Evolutionary conservation across 2,329 filamentous ascomycete species (phyloP).

Genomic region (Colletotrichum lupini): DNA sequence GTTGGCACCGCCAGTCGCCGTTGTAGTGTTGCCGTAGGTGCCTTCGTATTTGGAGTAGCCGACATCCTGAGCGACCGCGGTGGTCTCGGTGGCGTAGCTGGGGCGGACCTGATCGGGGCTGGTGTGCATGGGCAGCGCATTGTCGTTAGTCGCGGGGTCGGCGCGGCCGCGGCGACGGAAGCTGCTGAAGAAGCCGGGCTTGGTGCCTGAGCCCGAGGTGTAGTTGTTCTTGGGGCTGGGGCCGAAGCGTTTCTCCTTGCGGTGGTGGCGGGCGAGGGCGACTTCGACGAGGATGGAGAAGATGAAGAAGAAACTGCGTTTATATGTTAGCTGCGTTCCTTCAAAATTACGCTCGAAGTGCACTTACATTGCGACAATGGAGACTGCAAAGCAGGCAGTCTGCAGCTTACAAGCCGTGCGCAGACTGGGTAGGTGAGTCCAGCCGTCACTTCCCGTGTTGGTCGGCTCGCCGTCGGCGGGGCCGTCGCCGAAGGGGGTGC

Average conservation of each 20-base stretch:
- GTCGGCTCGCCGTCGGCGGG: conserved; percentile 59
- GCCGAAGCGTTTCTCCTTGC: conserved; percentile 79
- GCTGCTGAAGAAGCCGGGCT: conserved; percentile 46
- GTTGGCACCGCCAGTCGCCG: background rate
- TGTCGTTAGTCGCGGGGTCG: conserved; percentile 43
- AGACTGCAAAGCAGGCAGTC: conserved; percentile 80
- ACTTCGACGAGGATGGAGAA: conserved; percentile 77
- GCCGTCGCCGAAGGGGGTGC: conserved; percentile 77
- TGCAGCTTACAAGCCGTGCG: conserved; percentile 76
- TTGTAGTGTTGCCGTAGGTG: conserved; percentile 4
- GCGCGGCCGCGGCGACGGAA: conserved; percentile 47
- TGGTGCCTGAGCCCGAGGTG: conserved; percentile 62
- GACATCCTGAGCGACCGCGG: conserved; percentile 42
- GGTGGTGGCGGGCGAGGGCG: conserved; percentile 75
- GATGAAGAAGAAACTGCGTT: conserved; percentile 75
- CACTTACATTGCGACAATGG: conserved; percentile 79
- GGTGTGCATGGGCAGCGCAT: conserved; percentile 52
- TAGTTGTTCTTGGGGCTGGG: conserved; percentile 64
- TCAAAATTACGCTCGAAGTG: background rate
- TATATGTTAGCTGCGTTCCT: background rate
- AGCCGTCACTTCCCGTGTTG: conserved; percentile 60
- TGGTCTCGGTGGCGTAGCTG: conserved; percentile 54
- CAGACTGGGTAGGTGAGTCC: conserved; percentile 59
- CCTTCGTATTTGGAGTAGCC: conserved; percentile 39
- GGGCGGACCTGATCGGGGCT: conserved; percentile 54